Base-by-base conservation (phyloP, 2,329 filamentous ascomycete genomes). In the Fusarium drepaniforme region DNA sequence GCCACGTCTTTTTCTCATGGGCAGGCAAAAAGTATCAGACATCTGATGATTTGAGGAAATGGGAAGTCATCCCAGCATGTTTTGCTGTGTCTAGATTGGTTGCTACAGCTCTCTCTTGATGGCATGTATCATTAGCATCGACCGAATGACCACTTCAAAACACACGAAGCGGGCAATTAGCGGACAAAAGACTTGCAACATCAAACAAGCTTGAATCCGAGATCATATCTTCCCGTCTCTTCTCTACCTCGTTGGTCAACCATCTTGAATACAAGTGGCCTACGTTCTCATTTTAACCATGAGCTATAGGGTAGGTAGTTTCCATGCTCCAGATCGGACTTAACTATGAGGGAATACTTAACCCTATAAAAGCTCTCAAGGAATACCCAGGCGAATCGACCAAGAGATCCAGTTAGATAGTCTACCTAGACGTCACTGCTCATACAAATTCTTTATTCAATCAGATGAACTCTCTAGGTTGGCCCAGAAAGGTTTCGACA, bases 61-160 rank as follows among this genome's bases (percentile, higher is more conserved):
- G 8, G 44, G 8, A 9, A 16, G 7, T 11, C 21, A 49, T 83
- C n/a, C n/a, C n/a, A n/a, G n/a, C n/a, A n/a, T n/a, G n/a, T n/a
- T n/a, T n/a, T n/a, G n/a, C n/a, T n/a, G n/a, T n/a, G n/a, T n/a
- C n/a, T n/a, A n/a, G n/a, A n/a, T n/a, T n/a, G n/a, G n/a, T n/a
- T n/a, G n/a, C n/a, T n/a, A n/a, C n/a, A n/a, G n/a, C n/a, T n/a
- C n/a, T n/a, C n/a, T n/a, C n/a, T n/a, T n/a, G n/a, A n/a, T n/a
- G n/a, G n/a, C 81, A 44, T 83, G 82, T 0, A 81, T 81, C 11
- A 82, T 83, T 1, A 83, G 82, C 2, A 83, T 84, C 8, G 81
- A 76, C 8, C 82, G 82, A 11, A 84, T 77, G 0, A 81, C 83
- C 0, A 83, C 70, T 8, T 1, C 4, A 23, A 84, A 82, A 84